A percentile compares a stretch with the other conserved stretches of the same genome.
These are phyloP conservation scores for Aspergillus persii DNA, from an alignment of 2,329 filamentous ascomycete species.

Conservation along the genomic window DNA sequence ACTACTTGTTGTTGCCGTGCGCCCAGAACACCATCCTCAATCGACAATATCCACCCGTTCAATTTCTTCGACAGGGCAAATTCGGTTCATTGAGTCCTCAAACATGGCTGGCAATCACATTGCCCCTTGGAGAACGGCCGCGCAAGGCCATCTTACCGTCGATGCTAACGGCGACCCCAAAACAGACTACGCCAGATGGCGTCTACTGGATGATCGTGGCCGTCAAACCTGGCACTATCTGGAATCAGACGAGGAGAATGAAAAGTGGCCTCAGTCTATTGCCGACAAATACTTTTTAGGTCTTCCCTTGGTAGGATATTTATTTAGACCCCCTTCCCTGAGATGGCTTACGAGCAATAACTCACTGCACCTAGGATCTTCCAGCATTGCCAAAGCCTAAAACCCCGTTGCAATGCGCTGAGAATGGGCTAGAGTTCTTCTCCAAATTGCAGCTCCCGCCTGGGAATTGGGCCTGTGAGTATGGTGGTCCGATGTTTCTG, in stretches of 20 bases:
- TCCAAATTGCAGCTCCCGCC: conserved; percentile 82
- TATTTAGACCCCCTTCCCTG: background rate
- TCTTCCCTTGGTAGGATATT: conserved; percentile 64
- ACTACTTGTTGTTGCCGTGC: background rate
- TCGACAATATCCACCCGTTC: background rate
- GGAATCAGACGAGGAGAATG: conserved; percentile 64
- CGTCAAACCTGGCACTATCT: conserved; percentile 95
- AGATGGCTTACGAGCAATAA: conserved; percentile 2
- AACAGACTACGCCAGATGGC: conserved; percentile 82
- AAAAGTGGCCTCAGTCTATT: conserved; percentile 78
- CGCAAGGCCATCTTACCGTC: conserved; percentile 34
- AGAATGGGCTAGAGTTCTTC: conserved; percentile 85
- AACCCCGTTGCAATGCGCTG: conserved; percentile 71
- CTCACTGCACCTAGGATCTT: conserved; percentile 57
- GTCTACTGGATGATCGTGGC: conserved; percentile 76
- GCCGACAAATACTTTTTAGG: conserved; percentile 91
- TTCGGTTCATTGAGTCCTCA: background rate
- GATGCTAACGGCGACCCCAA: conserved; percentile 44
- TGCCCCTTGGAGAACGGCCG: conserved; percentile 33
- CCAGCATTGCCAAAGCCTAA: conserved; percentile 69
- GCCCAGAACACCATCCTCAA: background rate
- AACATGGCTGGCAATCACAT: conserved; percentile 28
- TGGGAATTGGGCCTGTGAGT: conserved; percentile 96
- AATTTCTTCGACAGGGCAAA: background rate
- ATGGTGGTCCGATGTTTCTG: conserved; percentile 95